Evolutionary conservation across 1,139 yeast species (phyloP).

Genomic region (Yarrowia galli): DNA sequence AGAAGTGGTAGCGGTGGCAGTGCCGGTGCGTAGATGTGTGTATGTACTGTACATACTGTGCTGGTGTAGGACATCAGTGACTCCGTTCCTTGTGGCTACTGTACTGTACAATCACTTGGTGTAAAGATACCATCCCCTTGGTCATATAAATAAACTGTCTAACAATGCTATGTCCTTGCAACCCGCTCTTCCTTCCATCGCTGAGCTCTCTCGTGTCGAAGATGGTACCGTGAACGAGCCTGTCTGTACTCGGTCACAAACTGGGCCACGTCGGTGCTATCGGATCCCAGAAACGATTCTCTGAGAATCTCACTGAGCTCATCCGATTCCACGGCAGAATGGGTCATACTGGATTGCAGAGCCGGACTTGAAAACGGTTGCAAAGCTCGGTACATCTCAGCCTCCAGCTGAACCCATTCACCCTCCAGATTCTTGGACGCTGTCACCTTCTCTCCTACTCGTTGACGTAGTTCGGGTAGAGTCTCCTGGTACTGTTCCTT

Average conservation of each 20-base stretch:
- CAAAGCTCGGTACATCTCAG: constrained; percentile 54
- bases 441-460: constrained; percentile 40
- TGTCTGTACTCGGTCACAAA: constrained; percentile 58
- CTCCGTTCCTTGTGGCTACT: no score
- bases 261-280: constrained; percentile 46
- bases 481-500: constrained; percentile 41
- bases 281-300: constrained; percentile 48
- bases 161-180: constrained; percentile 46
- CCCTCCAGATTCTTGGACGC: constrained; percentile 43
- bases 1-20: no score
- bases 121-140: no score
- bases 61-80: no score
- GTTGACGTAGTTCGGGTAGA: constrained; percentile 45
- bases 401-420: constrained; percentile 49
- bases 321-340: constrained; percentile 50
- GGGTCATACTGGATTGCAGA: constrained; percentile 48
- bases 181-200: constrained; percentile 74
- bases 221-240: constrained; percentile 60
- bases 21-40: no score
- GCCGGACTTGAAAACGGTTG: constrained; percentile 51
- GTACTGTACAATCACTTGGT: no score
- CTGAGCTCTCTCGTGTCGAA: constrained; percentile 63
- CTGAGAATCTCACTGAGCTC: constrained; percentile 50
- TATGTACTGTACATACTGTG: no score
- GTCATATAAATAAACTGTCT: neutral